Evolutionary conservation across 257 asterid species (phyloP), one percentile per base, ranked within the genome.

Genomic region (Parsonsia alboflavescens): DNA sequence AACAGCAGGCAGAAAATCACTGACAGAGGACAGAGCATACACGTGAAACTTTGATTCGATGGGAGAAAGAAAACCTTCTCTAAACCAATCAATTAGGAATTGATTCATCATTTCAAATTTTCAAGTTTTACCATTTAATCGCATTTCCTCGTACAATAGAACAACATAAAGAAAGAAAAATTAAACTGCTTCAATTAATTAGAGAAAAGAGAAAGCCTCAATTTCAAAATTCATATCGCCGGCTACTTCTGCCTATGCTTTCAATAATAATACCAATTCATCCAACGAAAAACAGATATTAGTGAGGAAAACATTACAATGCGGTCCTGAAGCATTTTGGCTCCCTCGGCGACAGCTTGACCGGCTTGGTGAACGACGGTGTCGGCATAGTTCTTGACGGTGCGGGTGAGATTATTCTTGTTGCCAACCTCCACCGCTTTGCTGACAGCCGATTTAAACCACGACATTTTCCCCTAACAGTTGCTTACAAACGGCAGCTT

Each of bases 401-500:
- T 86, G 82, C 98, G 97, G 10, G 97, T 90, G 76, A 94, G 89
- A 83, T 90, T 92, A 82, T 86, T 94, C 76, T 87, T 91, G 79
- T 90, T 94, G 75, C 98, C 98, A 70, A 92, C 96, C 91, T 94
- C 96, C 86, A 92, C 98, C 83, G 98, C 98, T 84, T 86, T 95
- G 88, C 85, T 90, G 86, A 95, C 90, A 81, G 98, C 97, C 82
- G 97, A 90, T 85, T 90, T 89, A 74, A 92, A 83, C 99, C 97
- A 92, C 83, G 96, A 89, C 99, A 94, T 94, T 87, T 73, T 41
- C 74, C 57, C 39, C 62, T 64, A 24, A 76, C 65, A 48, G 19
- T 16, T 41, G 41, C 24, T 52, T 59, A 24, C 42, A 13, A 42
- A 33, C 68, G 6, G 64, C 46, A 24, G 42, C 50, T n/a, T 7